Evolutionary conservation across 441 rosid species (phyloP).

Genomic region (Populus hybrid): DNA sequence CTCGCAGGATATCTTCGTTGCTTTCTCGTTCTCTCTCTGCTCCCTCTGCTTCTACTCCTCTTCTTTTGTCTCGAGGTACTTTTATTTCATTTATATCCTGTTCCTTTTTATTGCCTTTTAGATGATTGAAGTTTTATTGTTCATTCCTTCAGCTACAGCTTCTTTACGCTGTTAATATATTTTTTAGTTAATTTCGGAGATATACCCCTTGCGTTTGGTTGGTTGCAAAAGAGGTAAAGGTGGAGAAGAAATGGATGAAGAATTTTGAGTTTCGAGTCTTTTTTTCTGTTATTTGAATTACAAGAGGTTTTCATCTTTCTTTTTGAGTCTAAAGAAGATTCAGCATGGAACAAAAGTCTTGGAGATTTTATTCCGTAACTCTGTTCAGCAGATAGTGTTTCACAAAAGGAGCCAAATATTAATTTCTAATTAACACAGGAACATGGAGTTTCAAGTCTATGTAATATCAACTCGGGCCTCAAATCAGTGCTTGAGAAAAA

Average conservation of each 20-base stretch:
- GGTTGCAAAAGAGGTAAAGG: not conserved
- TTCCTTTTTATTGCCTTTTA: not conserved
- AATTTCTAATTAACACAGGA: too few species aligned
- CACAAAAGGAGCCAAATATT: too few species aligned
- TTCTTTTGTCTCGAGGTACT: constrained; percentile 51
- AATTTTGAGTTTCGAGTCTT: not conserved
- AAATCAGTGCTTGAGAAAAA: too few species aligned
- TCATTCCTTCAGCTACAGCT: not conserved
- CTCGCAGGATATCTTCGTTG: constrained; percentile 66
- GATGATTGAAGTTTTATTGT: not conserved
- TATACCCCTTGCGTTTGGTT: not conserved
- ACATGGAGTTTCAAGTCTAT: too few species aligned
- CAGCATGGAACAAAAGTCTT: not conserved
- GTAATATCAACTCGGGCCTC: too few species aligned
- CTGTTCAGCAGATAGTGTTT: not conserved
- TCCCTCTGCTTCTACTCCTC: constrained; percentile 32
- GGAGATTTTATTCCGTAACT: not conserved
- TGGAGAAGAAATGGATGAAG: not conserved
- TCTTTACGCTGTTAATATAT: not conserved
- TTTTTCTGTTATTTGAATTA: not conserved
- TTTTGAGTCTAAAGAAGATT: not conserved
- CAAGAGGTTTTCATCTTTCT: not conserved
- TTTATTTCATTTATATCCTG: not conserved
- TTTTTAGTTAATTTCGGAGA: not conserved
- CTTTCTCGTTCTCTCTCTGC: constrained; percentile 59